A percentile compares a stretch with the other conserved stretches of the same genome.
Evolutionary conservation across 495 filamentous ascomycete genomes (phyloP).

Genomic region (Amorphotheca resinae): DNA sequence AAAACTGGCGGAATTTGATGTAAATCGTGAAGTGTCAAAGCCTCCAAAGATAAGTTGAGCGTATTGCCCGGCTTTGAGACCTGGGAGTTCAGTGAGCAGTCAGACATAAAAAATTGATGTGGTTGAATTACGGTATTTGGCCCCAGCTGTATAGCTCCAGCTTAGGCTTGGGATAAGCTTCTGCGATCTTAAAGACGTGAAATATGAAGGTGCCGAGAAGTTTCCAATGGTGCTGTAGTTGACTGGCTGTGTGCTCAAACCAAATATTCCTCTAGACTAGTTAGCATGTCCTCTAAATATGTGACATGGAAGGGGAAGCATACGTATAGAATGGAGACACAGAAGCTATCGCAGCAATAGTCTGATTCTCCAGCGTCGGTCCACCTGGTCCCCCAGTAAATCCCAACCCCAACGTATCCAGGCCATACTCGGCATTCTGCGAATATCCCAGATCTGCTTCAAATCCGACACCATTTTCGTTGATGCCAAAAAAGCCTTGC

Average conservation of each 20-base stretch:
- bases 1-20: slow-evolving; percentile 33
- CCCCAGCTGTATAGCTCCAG: slow-evolving; percentile 45
- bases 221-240: slow-evolving; percentile 24
- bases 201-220: slow-evolving; percentile 30
- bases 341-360: slow-evolving; percentile 31
- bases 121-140: slow-evolving; percentile 31
- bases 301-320: neutral
- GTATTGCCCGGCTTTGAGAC: slow-evolving; percentile 33
- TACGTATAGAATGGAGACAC: slow-evolving; percentile 39
- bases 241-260: slow-evolving; percentile 12
- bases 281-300: slow-evolving; percentile 3
- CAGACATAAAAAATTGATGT: neutral
- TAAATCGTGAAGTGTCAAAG: slow-evolving; percentile 39
- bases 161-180: slow-evolving; percentile 39
- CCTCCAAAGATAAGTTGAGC: slow-evolving; percentile 43
- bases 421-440: slow-evolving; percentile 32
- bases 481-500: slow-evolving; percentile 26
- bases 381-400: slow-evolving; percentile 20
- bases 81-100: slow-evolving; percentile 18
- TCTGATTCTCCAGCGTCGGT: slow-evolving; percentile 32
- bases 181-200: slow-evolving; percentile 34
- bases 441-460: slow-evolving; percentile 32
- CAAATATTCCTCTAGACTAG: slow-evolving; percentile 14
- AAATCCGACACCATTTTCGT: slow-evolving; percentile 26
- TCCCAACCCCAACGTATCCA: slow-evolving; percentile 40